Conservation (phyloP, 352 stramenopile genomes). For the Phytophthora brassicae region DNA sequence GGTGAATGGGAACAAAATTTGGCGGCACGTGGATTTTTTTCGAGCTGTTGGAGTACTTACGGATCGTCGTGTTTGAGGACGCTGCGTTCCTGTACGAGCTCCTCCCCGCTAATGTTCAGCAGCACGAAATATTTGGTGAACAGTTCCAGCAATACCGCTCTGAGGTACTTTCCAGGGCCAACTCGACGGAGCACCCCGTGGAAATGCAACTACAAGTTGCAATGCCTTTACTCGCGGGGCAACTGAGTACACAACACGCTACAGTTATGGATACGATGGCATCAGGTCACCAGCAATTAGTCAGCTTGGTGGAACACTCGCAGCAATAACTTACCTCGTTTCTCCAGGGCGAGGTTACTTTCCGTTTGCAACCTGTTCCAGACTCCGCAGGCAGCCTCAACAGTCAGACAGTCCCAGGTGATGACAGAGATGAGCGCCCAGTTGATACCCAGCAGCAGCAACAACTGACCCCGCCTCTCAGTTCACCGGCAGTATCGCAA, state of each 20-base stretch:
- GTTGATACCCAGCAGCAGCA: too few species aligned
- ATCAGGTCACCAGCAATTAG: too few species aligned
- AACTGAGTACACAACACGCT: constrained; percentile 6
- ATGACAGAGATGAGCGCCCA: too few species aligned
- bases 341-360: neutral
- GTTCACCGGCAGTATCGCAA: too few species aligned
- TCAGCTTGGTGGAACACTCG: too few species aligned
- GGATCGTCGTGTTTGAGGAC: neutral
- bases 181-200: neutral
- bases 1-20: constrained; percentile 7
- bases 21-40: constrained; percentile 3
- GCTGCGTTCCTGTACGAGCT: constrained; percentile 1
- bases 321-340: neutral
- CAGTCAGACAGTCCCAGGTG: too few species aligned
- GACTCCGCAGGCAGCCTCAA: too few species aligned
- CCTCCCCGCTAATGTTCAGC: neutral
- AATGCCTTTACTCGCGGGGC: constrained; percentile 10
- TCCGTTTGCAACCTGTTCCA: neutral
- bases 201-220: constrained; percentile 15
- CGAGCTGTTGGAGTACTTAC: constrained; percentile 6
- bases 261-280: too few species aligned
- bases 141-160: constrained; percentile 2
- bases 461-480: too few species aligned
- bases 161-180: neutral
- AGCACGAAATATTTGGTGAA: constrained; percentile 2